phyloP scores from a whole-genome alignment of 805 yeast genomes.

The Saccharomycopsis microspora region DNA sequence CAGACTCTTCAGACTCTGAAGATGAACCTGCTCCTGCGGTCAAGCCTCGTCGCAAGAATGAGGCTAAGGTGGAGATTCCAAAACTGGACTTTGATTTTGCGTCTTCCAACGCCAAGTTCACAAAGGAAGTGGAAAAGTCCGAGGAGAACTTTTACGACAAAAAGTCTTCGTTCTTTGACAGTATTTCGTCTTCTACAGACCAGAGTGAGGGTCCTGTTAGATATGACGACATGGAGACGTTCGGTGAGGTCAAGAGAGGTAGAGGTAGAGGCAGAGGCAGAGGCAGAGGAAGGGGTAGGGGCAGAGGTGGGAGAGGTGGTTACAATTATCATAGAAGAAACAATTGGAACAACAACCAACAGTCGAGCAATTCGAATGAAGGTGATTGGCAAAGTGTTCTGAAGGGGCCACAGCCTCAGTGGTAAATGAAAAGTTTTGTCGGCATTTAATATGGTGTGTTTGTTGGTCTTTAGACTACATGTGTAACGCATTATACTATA shows the following conservation, averaged over 20 bases:
- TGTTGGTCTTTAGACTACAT: too few species aligned
- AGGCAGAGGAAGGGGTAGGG: conserved; percentile 29
- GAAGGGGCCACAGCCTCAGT: too few species aligned
- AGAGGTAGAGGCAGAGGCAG: conserved; percentile 48
- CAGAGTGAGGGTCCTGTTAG: conserved; percentile 17
- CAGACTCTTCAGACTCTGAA: conserved; percentile 2
- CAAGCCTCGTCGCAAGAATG: not conserved
- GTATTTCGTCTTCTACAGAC: conserved; percentile 51
- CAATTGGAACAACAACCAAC: conserved; percentile 18
- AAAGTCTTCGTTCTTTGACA: conserved; percentile 81
- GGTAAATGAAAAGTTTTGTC: too few species aligned
- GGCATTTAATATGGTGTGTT: too few species aligned
- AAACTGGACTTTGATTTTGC: conserved; percentile 66
- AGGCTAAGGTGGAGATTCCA: conserved; percentile 28
- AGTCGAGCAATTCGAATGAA: conserved; percentile 8
- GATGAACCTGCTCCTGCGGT: conserved; percentile 14
- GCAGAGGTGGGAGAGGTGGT: conserved; percentile 29
- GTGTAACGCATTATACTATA: too few species aligned
- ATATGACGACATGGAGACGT: conserved; percentile 16
- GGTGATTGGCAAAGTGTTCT: not conserved
- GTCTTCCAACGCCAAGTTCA: conserved; percentile 60
- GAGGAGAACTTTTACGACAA: conserved; percentile 45
- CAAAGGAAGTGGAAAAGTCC: conserved; percentile 25
- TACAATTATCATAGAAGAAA: conserved; percentile 23
- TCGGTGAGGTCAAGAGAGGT: conserved; percentile 19